Evolutionary conservation across 2,329 filamentous ascomycete genomes (phyloP), one percentile per base, ranked within the genome.

Genomic region (Aaosphaeria arxii): DNA sequence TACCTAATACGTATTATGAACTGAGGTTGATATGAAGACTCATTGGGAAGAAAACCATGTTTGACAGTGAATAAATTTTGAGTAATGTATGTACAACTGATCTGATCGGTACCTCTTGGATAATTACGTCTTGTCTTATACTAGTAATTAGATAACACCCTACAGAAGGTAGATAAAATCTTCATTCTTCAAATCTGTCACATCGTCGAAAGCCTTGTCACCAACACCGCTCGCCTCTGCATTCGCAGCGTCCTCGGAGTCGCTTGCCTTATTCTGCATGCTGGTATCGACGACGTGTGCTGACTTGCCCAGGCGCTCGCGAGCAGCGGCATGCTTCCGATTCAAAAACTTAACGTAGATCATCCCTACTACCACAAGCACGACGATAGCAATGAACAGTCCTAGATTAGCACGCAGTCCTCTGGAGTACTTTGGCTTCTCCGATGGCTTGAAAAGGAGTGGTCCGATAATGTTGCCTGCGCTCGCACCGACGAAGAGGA

Each of bases 391-490:
- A 24, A 82, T 70, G 63, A 87, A 87, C 46, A 88, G 74, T 9
- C 75, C 73, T 3, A 88, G 73, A 52, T 85, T 86, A 1, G 80
- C 77, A 1, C 77, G 72, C 1, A 88, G 68, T 3, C 85, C 84
- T 4, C 80, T 71, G 4, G 70, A 70, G 46, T 86, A 86, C 2
- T 75, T 65, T 0, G 83, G 83, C 31, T 77, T 78, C 56, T 86
- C 82, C 2, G 75, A 75, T 0, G 81, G 79, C 4, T 79, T 84
- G 63, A 85, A 88, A 0, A 87, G 71, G 42, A 83, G 77, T 0
- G 85, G 85, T 0, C 84, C 85, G 24, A 87, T 71, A 33, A 87
- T 81, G 55, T 88, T 88, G 5, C 85, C 85, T 1, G 78, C 79
- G 44, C 80, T 85, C 49, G 84, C 80, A 4, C 84, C 83, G 42